Percentiles rank a stretch among this genome's conserved stretches.
Evolutionary conservation across 352 stramenopile genomes (phyloP).

Genomic region (Poterioochromonas sp.): DNA sequence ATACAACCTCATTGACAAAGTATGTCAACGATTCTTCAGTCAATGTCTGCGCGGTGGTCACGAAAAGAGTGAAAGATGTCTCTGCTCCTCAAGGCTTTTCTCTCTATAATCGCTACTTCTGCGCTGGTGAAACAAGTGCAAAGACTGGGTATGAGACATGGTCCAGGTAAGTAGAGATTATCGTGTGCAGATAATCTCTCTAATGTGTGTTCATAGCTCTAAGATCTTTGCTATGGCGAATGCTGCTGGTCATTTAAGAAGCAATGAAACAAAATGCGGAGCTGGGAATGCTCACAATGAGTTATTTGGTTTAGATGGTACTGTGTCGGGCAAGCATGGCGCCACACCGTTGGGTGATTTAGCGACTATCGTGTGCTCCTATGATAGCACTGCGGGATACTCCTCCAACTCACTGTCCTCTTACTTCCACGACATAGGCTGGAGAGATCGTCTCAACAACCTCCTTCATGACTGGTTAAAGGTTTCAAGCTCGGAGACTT

Average conservation of each 20-base stretch:
- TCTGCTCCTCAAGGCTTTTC: not conserved
- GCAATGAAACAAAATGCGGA: not conserved
- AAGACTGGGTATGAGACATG: not conserved
- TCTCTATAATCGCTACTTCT: conserved; percentile 27
- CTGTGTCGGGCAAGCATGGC: conserved; percentile 1
- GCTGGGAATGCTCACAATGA: not conserved
- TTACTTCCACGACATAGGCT: conserved; percentile 24
- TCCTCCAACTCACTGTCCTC: conserved; percentile 24
- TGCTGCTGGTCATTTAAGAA: conserved; percentile 14
- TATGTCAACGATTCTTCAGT: not conserved
- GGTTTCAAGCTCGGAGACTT: not conserved
- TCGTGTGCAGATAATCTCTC: not conserved
- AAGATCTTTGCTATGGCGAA: conserved; percentile 28
- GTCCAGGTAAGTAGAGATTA: conserved; percentile 7
- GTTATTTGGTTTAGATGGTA: not conserved
- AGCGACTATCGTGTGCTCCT: conserved; percentile 18
- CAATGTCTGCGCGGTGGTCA: conserved; percentile 8
- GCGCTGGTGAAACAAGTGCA: not conserved
- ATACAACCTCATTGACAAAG: not conserved
- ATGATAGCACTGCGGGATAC: conserved; percentile 23
- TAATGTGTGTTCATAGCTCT: not conserved
- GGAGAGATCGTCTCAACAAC: not conserved
- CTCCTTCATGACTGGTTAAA: not conserved
- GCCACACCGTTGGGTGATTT: conserved; percentile 11
- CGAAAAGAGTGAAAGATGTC: not conserved